Evolutionary conservation across 768 basidiomycete genomes (phyloP), one percentile per base, ranked within the genome.

Genomic region (Pholiota microspora): DNA sequence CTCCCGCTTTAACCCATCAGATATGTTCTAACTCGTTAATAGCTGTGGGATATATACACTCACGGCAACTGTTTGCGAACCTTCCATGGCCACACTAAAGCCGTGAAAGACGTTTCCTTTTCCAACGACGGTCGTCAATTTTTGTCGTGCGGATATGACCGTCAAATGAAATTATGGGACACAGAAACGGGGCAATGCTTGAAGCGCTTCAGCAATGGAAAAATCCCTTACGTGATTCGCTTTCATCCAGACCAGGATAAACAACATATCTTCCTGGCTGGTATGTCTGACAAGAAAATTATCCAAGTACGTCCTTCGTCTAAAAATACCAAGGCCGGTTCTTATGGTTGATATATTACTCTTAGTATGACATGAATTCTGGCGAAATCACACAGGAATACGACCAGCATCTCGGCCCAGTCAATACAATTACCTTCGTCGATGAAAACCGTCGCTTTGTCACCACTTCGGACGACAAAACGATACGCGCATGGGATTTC

Each of bases 231-330:
- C 68, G 94, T 96, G 48, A 79, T 98, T 51, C 84, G 86, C 51
- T 99, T 98, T 77, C 91, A 98, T 69, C 97, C 97, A 5, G 96
- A 97, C 67, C 81, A 89, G 53, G 94, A 98, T 64, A 98, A 98
- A 69, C 94, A 98, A 67, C 76, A 97, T 67, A 88, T 95, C 49
- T 98, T 98, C 77, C 77, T 98, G 44, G 96, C 96, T 46, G 97
- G 97, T 57, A 99, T 98, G 97, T 91, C 89, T 35, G 95, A 98
- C 74, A 98, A 98, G 77, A 98, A 98, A 73, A 97, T 99, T 60
- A 92, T 98, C 34, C 96, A 98, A 81, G 95, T 94, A 64, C 55
- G 79, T 50, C 49, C 48, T 21, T 40, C 42, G 15, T 7, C 18
- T 23, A 24, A 16, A 25, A n/a, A 13, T 45, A 45, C n/a, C n/a